Conservation (phyloP, 1,139 yeast species). For the Candida tropicalis region DNA sequence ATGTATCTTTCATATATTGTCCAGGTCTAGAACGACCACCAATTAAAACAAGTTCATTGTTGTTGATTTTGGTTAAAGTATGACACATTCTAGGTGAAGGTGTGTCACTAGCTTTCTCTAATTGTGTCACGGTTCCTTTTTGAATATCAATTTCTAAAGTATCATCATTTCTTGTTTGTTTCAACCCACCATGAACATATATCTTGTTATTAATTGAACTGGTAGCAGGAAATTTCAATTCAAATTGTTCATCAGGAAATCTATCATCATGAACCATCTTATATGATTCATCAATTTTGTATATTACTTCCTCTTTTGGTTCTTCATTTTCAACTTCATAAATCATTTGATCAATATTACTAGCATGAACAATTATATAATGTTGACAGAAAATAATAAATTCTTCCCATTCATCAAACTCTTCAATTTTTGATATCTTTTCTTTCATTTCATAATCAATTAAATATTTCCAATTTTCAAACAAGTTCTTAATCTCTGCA, state of each 20-base stretch:
- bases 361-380: conserved; percentile 69
- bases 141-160: conserved; percentile 17
- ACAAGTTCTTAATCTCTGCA: conserved; percentile 58
- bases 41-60: conserved; percentile 39
- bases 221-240: conserved; percentile 54
- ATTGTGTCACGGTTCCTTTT: conserved; percentile 13
- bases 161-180: conserved; percentile 41
- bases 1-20: conserved; percentile 36
- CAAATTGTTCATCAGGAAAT: conserved; percentile 19
- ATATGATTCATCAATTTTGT: conserved; percentile 14
- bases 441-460: conserved; percentile 42
- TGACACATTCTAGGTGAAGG: conserved; percentile 66
- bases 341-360: conserved; percentile 33
- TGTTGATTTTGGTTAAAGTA: conserved; percentile 39
- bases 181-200: conserved; percentile 58
- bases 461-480: conserved; percentile 56
- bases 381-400: conserved; percentile 78
- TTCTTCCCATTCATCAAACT: conserved; percentile 86
- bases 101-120: conserved; percentile 3
- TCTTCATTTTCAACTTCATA: conserved; percentile 14
- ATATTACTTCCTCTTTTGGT: neutral
- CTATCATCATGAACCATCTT: conserved; percentile 13
- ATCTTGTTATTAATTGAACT: conserved; percentile 26
- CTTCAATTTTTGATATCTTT: conserved; percentile 56
- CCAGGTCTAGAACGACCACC: conserved; percentile 77